Percentiles rank a stretch among this genome's conserved stretches.
These are phyloP conservation scores for Porodaedalea pini DNA, from an alignment of 1,284 basidiomycete species.

Conservation along the genomic window DNA sequence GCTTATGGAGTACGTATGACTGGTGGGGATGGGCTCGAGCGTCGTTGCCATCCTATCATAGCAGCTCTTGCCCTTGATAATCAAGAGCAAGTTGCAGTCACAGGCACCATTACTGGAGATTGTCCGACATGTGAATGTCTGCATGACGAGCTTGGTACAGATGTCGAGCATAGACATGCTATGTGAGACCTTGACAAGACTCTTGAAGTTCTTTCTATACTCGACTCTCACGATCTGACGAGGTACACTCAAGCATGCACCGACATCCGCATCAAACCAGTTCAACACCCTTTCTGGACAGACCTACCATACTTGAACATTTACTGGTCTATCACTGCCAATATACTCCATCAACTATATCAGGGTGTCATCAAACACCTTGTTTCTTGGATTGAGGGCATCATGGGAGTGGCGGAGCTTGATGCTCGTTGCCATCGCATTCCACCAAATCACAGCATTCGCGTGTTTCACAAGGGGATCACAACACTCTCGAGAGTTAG, in stretches of 20 bases:
- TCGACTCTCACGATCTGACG: background rate
- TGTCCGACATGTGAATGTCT: constrained; percentile 18
- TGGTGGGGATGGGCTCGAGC: constrained; percentile 21
- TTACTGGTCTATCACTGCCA: constrained; percentile 27
- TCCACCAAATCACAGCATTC: constrained; percentile 23
- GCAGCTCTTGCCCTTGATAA: constrained; percentile 26
- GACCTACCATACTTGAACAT: constrained; percentile 26
- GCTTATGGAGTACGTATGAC: constrained; percentile 21
- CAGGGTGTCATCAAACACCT: constrained; percentile 31
- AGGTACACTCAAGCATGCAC: background rate
- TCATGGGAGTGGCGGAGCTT: constrained; percentile 23
- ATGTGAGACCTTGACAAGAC: constrained; percentile 8
- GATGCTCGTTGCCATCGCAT: constrained; percentile 25
- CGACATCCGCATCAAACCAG: background rate
- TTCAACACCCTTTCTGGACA: constrained; percentile 23
- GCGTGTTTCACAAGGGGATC: constrained; percentile 30
- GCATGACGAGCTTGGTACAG: background rate
- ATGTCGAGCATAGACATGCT: background rate
- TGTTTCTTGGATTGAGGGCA: constrained; percentile 25
- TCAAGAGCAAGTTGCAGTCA: constrained; percentile 27
- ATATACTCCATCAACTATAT: constrained; percentile 34
- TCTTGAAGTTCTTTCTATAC: background rate
- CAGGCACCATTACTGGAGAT: constrained; percentile 11
- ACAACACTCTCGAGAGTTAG: constrained; percentile 24
- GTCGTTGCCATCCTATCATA: constrained; percentile 24